These are phyloP conservation scores for Smallanthus sonchifolius DNA, from an alignment of 129 eudicot species.

Conservation along the genomic window DNA sequence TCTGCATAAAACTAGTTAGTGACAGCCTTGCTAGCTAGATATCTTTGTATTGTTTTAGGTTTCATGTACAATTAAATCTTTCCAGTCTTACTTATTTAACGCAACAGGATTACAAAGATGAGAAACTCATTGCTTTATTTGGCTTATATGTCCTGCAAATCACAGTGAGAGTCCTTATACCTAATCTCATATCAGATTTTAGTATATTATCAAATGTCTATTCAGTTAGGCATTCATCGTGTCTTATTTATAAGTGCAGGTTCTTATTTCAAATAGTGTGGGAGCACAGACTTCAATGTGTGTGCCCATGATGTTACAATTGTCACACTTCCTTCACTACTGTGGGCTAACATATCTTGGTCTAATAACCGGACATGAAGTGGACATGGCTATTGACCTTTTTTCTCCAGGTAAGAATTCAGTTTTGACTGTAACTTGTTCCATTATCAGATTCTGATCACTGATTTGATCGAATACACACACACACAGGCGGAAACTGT, in stretches of 20 bases:
- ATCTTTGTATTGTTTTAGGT: conserved; percentile 8
- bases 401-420: conserved; percentile 48
- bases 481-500: too few species aligned
- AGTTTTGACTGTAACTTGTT: conserved; percentile 10
- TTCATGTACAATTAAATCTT: conserved; percentile 17
- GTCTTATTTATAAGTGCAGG: conserved; percentile 45
- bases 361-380: conserved; percentile 61
- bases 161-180: conserved; percentile 51
- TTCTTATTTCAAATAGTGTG: conserved; percentile 59
- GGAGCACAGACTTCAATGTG: conserved; percentile 41
- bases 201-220: neutral
- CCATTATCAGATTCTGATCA: neutral
- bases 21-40: neutral
- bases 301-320: conserved; percentile 44
- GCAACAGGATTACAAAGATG: conserved; percentile 56
- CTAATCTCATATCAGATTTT: neutral
- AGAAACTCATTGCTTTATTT: conserved; percentile 55
- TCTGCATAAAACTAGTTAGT: conserved; percentile 58
- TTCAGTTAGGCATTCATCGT: conserved; percentile 4
- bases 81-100: conserved; percentile 14
- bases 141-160: conserved; percentile 72
- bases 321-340: conserved; percentile 46
- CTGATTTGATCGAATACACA: too few species aligned
- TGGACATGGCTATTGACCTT: conserved; percentile 36
- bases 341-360: conserved; percentile 63